phyloP scores from a whole-genome alignment of 768 basidiomycete species.

The Lactarius akahatsu region DNA sequence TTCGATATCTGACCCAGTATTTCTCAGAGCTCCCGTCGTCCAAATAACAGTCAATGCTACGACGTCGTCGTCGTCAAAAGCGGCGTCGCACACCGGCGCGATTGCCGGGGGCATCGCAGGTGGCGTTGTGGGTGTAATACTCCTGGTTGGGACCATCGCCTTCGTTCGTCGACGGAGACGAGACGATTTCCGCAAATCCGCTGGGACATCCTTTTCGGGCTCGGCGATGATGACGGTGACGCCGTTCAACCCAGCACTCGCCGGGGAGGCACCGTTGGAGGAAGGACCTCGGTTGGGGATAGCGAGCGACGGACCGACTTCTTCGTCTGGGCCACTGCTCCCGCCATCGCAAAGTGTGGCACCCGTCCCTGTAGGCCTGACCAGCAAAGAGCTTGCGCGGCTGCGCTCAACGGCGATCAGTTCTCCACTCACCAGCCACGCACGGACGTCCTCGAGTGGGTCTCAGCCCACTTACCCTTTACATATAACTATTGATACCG shows the following conservation, averaged over 20 bases:
- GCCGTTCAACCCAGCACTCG: neutral
- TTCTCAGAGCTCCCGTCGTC: too few species aligned
- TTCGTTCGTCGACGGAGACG: neutral
- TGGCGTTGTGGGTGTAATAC: neutral
- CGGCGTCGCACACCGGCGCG: neutral
- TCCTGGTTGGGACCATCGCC: neutral
- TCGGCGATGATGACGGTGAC: neutral
- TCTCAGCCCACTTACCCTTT: neutral
- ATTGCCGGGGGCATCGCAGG: neutral
- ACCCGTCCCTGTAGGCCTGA: conserved; percentile 4
- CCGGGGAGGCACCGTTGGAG: too few species aligned
- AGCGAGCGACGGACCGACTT: too few species aligned
- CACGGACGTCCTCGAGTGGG: too few species aligned
- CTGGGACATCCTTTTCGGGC: neutral
- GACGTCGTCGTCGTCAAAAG: neutral
- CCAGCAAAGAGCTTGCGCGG: conserved; percentile 20
- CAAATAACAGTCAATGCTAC: too few species aligned
- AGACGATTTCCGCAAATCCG: neutral
- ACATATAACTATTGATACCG: too few species aligned
- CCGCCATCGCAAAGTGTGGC: neutral
- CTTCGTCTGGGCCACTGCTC: too few species aligned
- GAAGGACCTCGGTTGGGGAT: too few species aligned
- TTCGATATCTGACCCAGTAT: too few species aligned
- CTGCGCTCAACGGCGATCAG: conserved; percentile 2
- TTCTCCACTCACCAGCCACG: neutral